Evolutionary conservation across 108 stramenopile species (phyloP), one percentile per base, ranked within the genome.

Genomic region (Cyclotella atomus): DNA sequence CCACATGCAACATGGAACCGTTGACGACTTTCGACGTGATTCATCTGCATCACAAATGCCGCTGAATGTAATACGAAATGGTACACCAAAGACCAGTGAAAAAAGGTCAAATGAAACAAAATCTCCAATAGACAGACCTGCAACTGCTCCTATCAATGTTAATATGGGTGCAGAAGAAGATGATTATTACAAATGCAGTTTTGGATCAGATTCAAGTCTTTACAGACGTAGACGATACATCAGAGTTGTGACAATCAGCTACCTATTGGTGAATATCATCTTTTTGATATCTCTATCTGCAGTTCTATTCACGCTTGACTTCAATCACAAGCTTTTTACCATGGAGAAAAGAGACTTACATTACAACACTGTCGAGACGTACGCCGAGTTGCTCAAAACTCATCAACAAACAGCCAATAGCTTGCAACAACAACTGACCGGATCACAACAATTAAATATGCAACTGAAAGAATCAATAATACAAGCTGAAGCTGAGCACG

Each of bases 231-330:
- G 15, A 19, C 9, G 29, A 32, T 49, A n/a, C 16, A 4, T 49
- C 16, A 12, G n/a, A 49, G n/a, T 49, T 49, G n/a, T 41, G 60
- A 25, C 27, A 38, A 3, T 38, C 1, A 29, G 38, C 38, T 61
- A 0, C 23, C 24, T 41, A 1, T 16, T 61, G n/a, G 6, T 21
- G 14, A 36, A 38, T 41, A 19, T 20, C 2, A 3, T 61, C 3
- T 19, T 27, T 9, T 60, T 60, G 35, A 36, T 60, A 16, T 14
- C 38, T 4, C 23, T 56, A 16, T 55, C 43, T 6, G 1, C 68
- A 4, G 68, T 70, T 2, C 24, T 70, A 1, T 57, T 57, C 44
- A 44, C 68, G 4, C 55, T 70, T 17, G 54, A 59, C 27, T 70
- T 57, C 25, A 23, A 25, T 3, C 56, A 57, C 56, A 57, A 56